Evolutionary conservation across 2,329 filamentous ascomycete genomes (phyloP).

Genomic region (Bipolaris bicolor): DNA sequence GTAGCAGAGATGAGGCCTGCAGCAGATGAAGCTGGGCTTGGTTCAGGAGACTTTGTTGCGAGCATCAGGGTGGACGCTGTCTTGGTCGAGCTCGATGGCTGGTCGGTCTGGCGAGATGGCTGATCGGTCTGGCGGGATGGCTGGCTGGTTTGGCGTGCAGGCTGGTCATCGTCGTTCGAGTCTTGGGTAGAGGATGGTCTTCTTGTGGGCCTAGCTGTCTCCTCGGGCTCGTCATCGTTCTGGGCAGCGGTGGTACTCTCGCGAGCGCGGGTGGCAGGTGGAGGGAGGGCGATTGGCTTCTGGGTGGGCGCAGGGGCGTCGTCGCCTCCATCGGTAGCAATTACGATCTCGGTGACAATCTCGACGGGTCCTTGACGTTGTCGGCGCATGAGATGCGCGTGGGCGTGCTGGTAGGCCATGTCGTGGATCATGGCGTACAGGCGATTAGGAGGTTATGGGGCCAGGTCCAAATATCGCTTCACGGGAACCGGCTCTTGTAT

Average conservation of each 20-base stretch:
- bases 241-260: slow-evolving; percentile 20
- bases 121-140: slow-evolving; percentile 17
- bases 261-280: slow-evolving; percentile 28
- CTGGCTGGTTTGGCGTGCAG: neutral
- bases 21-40: slow-evolving; percentile 21
- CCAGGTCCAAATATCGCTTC: neutral
- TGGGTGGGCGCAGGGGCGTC: slow-evolving; percentile 49
- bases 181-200: slow-evolving; percentile 27
- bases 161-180: slow-evolving; percentile 5
- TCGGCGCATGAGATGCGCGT: slow-evolving; percentile 39
- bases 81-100: slow-evolving; percentile 21
- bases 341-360: slow-evolving; percentile 46
- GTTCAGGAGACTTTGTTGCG: slow-evolving; percentile 36
- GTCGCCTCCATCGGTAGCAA: slow-evolving; percentile 60
- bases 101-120: slow-evolving; percentile 19
- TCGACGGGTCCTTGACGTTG: slow-evolving; percentile 27
- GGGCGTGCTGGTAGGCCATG: slow-evolving; percentile 36
- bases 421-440: slow-evolving; percentile 16
- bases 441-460: neutral
- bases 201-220: slow-evolving; percentile 23
- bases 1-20: slow-evolving; percentile 30
- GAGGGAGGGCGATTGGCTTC: slow-evolving; percentile 20
- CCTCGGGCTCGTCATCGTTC: slow-evolving; percentile 18
- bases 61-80: slow-evolving; percentile 32
- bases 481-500: slow-evolving; percentile 19